phyloP scores from a whole-genome alignment of 805 yeast species.

The Tetrapisispora iriomotensis region DNA sequence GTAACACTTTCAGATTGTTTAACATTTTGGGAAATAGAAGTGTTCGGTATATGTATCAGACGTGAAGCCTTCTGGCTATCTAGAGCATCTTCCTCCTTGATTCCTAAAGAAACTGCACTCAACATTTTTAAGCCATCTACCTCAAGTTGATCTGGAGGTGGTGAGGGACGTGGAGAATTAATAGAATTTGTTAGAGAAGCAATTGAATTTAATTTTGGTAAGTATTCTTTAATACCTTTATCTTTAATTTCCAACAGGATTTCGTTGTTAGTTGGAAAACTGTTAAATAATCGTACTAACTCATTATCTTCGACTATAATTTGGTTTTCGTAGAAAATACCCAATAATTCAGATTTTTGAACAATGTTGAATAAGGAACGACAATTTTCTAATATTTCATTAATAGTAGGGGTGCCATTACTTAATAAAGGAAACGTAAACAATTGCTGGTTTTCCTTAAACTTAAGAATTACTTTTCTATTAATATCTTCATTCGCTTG shows the following conservation, averaged over 20 bases:
- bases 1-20: conserved; percentile 7
- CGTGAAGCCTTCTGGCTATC: not conserved
- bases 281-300: conserved; percentile 37
- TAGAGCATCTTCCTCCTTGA: conserved; percentile 5
- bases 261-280: conserved; percentile 22
- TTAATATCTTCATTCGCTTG: conserved; percentile 29
- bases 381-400: conserved; percentile 73
- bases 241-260: conserved; percentile 35
- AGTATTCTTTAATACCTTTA: not conserved
- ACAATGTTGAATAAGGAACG: conserved; percentile 56
- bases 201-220: conserved; percentile 7
- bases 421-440: conserved; percentile 55
- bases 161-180: not conserved
- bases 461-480: conserved; percentile 39
- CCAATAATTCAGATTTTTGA: conserved; percentile 9
- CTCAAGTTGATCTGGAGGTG: not conserved
- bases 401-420: conserved; percentile 70
- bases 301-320: conserved; percentile 37
- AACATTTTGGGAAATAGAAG: not conserved
- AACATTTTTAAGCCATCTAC: conserved; percentile 20
- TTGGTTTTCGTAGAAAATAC: conserved; percentile 16
- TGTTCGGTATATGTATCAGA: not conserved
- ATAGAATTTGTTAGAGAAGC: conserved; percentile 7
- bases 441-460: conserved; percentile 44
- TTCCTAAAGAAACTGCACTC: conserved; percentile 24